A percentile compares a stretch with the other conserved stretches of the same genome.
Conservation (phyloP, 2,329 filamentous ascomycete genomes). For the Pyrenophora teres region DNA sequence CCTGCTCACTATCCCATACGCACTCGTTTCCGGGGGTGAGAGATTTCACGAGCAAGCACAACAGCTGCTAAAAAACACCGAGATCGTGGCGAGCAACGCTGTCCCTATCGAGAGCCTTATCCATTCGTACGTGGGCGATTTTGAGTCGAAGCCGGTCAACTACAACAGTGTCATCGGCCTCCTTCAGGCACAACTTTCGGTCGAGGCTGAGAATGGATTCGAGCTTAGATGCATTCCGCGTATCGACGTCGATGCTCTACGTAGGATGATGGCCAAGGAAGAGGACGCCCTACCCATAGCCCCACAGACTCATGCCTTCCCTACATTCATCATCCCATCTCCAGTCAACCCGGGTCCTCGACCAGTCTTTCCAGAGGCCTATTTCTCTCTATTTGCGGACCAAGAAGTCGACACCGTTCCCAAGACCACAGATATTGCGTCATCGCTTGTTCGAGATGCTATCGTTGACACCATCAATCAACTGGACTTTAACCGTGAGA, state of each 20-base stretch:
- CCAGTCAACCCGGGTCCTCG: slow-evolving; percentile 74
- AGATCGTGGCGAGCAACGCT: slow-evolving; percentile 87
- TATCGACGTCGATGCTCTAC: slow-evolving; percentile 52
- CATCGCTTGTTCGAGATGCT: slow-evolving; percentile 81
- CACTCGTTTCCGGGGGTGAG: slow-evolving; percentile 55
- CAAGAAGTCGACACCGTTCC: slow-evolving; percentile 92
- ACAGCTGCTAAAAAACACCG: slow-evolving; percentile 87
- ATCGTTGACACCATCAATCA: slow-evolving; percentile 93
- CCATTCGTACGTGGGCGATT: slow-evolving; percentile 75
- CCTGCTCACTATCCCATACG: slow-evolving; percentile 90
- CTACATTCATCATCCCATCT: slow-evolving; percentile 74
- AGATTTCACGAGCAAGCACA: slow-evolving; percentile 68
- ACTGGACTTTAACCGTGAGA: slow-evolving; percentile 88
- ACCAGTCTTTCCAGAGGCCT: slow-evolving; percentile 87
- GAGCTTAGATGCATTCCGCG: slow-evolving; percentile 67
- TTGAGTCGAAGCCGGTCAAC: slow-evolving; percentile 64
- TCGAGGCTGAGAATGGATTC: slow-evolving; percentile 76
- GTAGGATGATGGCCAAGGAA: slow-evolving; percentile 62
- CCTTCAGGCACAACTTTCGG: slow-evolving; percentile 83
- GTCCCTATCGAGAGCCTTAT: slow-evolving; percentile 84
- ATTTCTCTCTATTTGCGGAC: slow-evolving; percentile 86
- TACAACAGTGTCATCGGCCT: slow-evolving; percentile 77
- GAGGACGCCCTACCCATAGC: slow-evolving; percentile 54
- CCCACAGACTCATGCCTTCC: slow-evolving; percentile 75
- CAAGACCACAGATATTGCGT: slow-evolving; percentile 72